Percentiles rank a stretch among this genome's conserved stretches.
These are phyloP conservation scores for Didymella keratinophila DNA, from an alignment of 2,329 filamentous ascomycete species.

Conservation along the genomic window DNA sequence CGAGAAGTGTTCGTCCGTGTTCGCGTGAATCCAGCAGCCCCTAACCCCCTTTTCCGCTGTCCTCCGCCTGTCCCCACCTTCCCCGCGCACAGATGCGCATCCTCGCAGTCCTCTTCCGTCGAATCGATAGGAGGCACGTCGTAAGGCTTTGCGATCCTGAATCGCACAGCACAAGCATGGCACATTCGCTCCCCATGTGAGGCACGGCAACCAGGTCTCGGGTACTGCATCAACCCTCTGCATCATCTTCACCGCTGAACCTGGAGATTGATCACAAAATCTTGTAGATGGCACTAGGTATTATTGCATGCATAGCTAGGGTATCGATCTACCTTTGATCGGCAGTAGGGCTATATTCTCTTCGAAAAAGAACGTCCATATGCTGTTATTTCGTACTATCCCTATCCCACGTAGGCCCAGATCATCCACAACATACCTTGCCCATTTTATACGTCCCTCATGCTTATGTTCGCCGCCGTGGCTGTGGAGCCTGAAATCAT, in stretches of 20 bases:
- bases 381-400: not conserved
- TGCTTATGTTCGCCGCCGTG: not conserved
- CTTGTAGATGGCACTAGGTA: conserved; percentile 3
- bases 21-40: conserved; percentile 2
- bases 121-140: not conserved
- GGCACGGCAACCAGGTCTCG: no score
- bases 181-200: not conserved
- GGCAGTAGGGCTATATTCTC: not conserved
- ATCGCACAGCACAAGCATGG: not conserved
- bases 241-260: not conserved
- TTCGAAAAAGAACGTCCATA: not conserved
- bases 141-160: not conserved
- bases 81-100: conserved; percentile 14
- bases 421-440: not conserved
- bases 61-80: conserved; percentile 12
- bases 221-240: not conserved
- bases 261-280: not conserved
- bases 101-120: conserved; percentile 1
- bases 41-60: conserved; percentile 16
- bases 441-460: not conserved
- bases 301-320: conserved; percentile 4
- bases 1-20: conserved; percentile 20
- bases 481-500: conserved; percentile 5
- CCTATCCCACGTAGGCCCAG: not conserved
- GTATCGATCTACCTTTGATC: conserved; percentile 6